Base-by-base conservation (phyloP, 176 grass and related monocot genomes). In the Zoysia pacifica region DNA sequence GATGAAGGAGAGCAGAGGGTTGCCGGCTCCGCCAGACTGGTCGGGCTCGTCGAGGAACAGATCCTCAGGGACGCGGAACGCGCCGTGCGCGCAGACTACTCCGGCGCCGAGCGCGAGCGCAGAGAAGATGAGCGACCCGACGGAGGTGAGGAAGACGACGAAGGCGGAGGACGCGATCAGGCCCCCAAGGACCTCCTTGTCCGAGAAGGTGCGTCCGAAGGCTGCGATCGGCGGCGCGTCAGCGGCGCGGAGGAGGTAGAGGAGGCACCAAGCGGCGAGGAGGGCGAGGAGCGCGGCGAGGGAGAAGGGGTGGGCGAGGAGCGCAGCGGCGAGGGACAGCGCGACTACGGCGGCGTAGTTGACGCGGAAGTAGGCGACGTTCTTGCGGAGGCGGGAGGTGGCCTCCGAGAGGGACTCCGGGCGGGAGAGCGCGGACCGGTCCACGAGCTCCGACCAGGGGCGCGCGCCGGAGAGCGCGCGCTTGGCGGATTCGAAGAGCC, bases 341-440 rank as follows among this genome's bases (percentile, higher is more conserved):
- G 69, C 81, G 18, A 88, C 72, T 42, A 87, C 9, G n/a, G 84
- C 73, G 42, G 88, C 62, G 82, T 97, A 97, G 87, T 97, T 97
- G 72, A 84, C 93, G 55, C 93, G 90, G 77, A 97, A 97, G 85
- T 97, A 97, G 63, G 90, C 56, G 35, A 97, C 73, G 85, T 97
- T 97, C 77, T 73, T 87, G 63, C 93, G 82, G 19, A 90, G 80
- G n/a, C 93, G 90, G 11, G 82, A 59, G 75, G 80, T 38, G 76
- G 90, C 77, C 0, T 93, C 87, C 67, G 78, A 37, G 78, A 86
- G 38, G 47, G 84, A 63, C 0, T 86, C 70, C 7, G 90, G 83
- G 15, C 64, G 82, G 7, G 82, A 54, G 83, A 89, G 72, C 40
- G 86, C 83, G 9, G 75, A 67, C 11, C 56, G 64, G 69, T 86